Percentiles rank a stretch among this genome's conserved stretches.
Conservation (phyloP, 495 filamentous ascomycete species). For the Pseudoneurospora amorphoporcata region DNA sequence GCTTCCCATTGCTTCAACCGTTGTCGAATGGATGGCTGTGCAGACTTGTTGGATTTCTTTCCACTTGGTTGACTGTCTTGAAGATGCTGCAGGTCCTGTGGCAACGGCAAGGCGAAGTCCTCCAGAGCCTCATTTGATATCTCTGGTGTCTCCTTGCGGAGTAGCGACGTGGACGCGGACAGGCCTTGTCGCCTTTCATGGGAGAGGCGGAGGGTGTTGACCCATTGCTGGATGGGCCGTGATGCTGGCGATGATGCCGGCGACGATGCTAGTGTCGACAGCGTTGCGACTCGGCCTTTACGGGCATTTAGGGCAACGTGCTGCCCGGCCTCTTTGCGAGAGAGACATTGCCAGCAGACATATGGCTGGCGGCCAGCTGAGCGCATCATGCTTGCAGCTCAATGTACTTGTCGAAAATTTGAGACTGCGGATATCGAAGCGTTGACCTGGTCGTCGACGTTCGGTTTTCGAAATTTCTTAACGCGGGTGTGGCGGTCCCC, state of each 20-base stretch:
- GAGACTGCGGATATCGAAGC: neutral
- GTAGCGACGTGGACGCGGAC: neutral
- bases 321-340: neutral
- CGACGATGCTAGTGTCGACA: neutral
- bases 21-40: conserved; percentile 29
- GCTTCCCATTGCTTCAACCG: conserved; percentile 46
- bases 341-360: conserved; percentile 23
- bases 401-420: neutral
- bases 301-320: neutral
- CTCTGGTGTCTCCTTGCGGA: neutral
- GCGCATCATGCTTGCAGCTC: conserved; percentile 15
- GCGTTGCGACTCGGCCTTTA: neutral
- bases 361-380: conserved; percentile 14
- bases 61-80: neutral
- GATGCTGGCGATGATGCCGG: neutral
- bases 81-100: neutral
- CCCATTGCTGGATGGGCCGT: conserved; percentile 1
- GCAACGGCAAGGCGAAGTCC: neutral
- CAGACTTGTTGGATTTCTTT: neutral
- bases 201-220: neutral
- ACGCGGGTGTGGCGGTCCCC: neutral
- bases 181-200: neutral
- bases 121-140: neutral
- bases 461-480: neutral
- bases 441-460: neutral